A percentile compares a stretch with the other conserved stretches of the same genome.
Evolutionary conservation across 2,329 filamentous ascomycete species (phyloP).

Genomic region (Epichloe gansuensis): DNA sequence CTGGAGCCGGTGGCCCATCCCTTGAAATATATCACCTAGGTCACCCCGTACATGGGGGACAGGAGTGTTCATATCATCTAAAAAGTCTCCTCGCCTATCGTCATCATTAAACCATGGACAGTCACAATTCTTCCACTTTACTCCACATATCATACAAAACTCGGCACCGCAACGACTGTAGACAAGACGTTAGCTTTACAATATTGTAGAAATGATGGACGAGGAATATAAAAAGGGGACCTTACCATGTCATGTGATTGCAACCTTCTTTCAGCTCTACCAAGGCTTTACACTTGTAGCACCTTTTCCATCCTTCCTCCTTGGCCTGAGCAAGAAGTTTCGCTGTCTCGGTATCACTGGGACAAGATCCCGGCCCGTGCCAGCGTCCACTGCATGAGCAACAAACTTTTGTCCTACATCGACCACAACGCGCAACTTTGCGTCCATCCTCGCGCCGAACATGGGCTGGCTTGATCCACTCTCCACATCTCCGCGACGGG

Average conservation of each 20-base stretch:
- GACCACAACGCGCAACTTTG: conserved; percentile 56
- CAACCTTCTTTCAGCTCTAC: conserved; percentile 74
- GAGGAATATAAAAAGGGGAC: neutral
- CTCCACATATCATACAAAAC: conserved; percentile 78
- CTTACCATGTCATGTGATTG: conserved; percentile 80
- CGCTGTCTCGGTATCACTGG: conserved; percentile 55
- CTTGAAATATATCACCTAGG: conserved; percentile 9
- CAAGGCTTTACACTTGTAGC: conserved; percentile 59
- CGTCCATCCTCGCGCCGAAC: conserved; percentile 48
- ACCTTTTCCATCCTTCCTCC: conserved; percentile 61
- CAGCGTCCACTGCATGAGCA: conserved; percentile 60
- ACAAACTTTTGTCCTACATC: conserved; percentile 66
- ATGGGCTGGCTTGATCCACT: conserved; percentile 65
- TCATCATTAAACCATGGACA: conserved; percentile 70
- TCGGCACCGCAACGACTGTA: conserved; percentile 62
- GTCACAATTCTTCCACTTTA: conserved; percentile 71
- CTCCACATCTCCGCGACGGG: conserved; percentile 57
- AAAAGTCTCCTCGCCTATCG: conserved; percentile 37
- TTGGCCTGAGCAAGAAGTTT: conserved; percentile 53
- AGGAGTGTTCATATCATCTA: conserved; percentile 40
- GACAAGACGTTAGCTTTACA: neutral
- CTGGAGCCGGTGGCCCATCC: conserved; percentile 17
- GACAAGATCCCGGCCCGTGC: conserved; percentile 59
- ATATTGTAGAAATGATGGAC: neutral
- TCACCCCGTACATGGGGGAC: conserved; percentile 20